Percentiles rank a stretch among this genome's conserved stretches.
Evolutionary conservation across 257 asterid genomes (phyloP).

Genomic region (Cinchona pubescens): DNA sequence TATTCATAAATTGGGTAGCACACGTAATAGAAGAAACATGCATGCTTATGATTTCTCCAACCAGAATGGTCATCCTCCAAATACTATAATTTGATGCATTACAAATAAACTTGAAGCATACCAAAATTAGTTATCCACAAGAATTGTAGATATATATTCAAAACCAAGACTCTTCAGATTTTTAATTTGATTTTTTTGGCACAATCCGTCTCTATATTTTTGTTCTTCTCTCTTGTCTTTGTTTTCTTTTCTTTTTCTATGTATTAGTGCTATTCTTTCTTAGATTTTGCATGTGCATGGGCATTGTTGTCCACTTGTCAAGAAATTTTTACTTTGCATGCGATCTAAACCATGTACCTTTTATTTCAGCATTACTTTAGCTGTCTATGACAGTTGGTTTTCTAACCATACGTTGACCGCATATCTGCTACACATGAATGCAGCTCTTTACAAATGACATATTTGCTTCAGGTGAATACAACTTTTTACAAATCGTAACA

Average conservation of each 20-base stretch:
- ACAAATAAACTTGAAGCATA: not conserved
- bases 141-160: not conserved
- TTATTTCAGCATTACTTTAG: slow-evolving; percentile 11
- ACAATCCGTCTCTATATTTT: not conserved
- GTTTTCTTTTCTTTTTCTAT: not conserved
- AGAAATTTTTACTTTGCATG: slow-evolving; percentile 16
- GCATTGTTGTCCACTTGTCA: not conserved
- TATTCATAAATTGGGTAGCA: too few relatives aligned
- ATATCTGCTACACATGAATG: not conserved
- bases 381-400: not conserved
- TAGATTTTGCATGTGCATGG: slow-evolving; percentile 8
- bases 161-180: not conserved
- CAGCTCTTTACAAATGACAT: slow-evolving; percentile 9
- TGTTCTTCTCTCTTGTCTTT: not conserved
- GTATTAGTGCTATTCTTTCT: not conserved
- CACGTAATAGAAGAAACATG: too few relatives aligned
- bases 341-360: not conserved
- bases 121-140: not conserved
- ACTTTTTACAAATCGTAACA: slow-evolving; percentile 3
- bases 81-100: not conserved
- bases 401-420: not conserved
- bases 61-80: not conserved
- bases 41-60: too few relatives aligned
- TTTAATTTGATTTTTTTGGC: not conserved
- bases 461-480: not conserved